These are phyloP conservation scores for Pouteria glomerata DNA, from an alignment of 148 eudicot species.

Conservation along the genomic window DNA sequence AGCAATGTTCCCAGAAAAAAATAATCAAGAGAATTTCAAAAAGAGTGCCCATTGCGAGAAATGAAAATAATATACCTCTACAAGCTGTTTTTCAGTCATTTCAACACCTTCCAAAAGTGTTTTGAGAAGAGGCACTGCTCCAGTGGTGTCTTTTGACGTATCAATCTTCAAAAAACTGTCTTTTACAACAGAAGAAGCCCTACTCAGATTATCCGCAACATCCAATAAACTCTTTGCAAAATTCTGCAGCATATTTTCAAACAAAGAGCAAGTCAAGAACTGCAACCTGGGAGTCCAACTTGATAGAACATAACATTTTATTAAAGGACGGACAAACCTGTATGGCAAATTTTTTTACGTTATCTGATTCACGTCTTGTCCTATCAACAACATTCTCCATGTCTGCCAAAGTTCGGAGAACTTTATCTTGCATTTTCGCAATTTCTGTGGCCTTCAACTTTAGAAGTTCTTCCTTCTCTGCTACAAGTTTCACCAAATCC, in stretches of 20 bases:
- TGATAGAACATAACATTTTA: neutral
- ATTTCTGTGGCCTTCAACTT: constrained; percentile 52
- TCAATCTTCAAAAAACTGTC: constrained; percentile 74
- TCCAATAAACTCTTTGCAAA: constrained; percentile 87
- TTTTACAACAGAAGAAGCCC: constrained; percentile 78
- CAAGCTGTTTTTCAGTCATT: constrained; percentile 90
- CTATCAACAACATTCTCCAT: constrained; percentile 83
- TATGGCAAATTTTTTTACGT: constrained; percentile 82
- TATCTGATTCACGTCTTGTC: constrained; percentile 78
- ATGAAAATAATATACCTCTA: constrained; percentile 44
- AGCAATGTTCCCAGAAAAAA: neutral
- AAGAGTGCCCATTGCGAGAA: neutral
- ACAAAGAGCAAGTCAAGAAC: constrained; percentile 6
- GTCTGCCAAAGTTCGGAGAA: constrained; percentile 72
- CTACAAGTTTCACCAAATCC: constrained; percentile 66
- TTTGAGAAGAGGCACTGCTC: constrained; percentile 80
- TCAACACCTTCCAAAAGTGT: constrained; percentile 91
- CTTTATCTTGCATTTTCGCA: constrained; percentile 60
- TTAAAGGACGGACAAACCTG: constrained; percentile 47
- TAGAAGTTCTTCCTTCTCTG: constrained; percentile 61
- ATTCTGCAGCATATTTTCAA: constrained; percentile 42
- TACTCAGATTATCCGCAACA: constrained; percentile 89
- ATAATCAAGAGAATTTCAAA: neutral
- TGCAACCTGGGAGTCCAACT: neutral
- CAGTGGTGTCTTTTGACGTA: constrained; percentile 55